phyloP scores from a whole-genome alignment of 2,329 filamentous ascomycete species.

The Bipolaris cookei region DNA sequence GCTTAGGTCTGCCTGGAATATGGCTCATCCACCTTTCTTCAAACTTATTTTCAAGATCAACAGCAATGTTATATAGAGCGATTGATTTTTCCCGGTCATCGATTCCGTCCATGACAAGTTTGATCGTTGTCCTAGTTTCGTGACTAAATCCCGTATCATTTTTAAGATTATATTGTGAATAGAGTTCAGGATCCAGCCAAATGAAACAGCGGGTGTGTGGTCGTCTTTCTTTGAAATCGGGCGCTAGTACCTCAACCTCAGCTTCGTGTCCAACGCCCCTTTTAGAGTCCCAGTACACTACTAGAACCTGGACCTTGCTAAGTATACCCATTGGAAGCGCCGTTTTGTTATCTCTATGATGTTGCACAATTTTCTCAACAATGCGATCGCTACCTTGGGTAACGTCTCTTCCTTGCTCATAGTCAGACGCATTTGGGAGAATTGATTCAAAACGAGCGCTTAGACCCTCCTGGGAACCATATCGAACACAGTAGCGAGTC shows the following conservation, averaged over 20 bases:
- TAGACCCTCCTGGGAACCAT: constrained; percentile 2
- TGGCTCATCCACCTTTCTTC: constrained; percentile 10
- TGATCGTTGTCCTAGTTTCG: constrained; percentile 20
- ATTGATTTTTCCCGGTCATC: constrained; percentile 16
- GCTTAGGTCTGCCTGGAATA: constrained; percentile 15
- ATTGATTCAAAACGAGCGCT: constrained; percentile 18
- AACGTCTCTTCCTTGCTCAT: constrained; percentile 15
- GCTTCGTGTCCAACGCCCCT: constrained; percentile 8
- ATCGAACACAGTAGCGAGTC: constrained; percentile 12
- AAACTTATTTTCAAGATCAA: constrained; percentile 20
- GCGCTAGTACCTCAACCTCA: constrained; percentile 15
- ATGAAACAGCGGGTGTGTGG: constrained; percentile 14
- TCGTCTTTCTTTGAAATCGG: constrained; percentile 7
- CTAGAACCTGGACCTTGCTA: constrained; percentile 12
- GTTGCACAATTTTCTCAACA: constrained; percentile 16
- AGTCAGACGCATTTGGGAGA: constrained; percentile 9
- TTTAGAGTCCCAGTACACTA: constrained; percentile 22
- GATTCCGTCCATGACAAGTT: constrained; percentile 12
- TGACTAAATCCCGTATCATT: constrained; percentile 17
- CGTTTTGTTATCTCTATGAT: constrained; percentile 8
- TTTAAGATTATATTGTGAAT: constrained; percentile 9
- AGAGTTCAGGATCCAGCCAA: constrained; percentile 13
- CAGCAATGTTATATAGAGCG: constrained; percentile 17
- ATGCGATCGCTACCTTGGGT: constrained; percentile 17
- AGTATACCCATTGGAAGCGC: constrained; percentile 15